A percentile compares a stretch with the other conserved stretches of the same genome.
Conservation (phyloP, 768 basidiomycete species). For the Boletus sp. region DNA sequence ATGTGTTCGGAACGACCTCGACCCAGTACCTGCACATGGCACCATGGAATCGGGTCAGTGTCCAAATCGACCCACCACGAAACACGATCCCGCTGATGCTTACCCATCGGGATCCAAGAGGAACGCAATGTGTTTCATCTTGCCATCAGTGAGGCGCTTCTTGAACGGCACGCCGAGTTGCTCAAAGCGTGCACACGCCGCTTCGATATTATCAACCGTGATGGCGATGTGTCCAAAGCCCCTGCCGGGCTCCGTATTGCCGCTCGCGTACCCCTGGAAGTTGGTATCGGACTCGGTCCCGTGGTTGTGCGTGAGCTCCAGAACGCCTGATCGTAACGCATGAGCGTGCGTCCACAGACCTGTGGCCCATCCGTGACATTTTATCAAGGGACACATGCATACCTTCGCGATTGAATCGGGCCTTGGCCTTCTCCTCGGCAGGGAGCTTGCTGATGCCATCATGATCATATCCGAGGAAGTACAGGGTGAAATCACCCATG, state of each 20-base stretch:
- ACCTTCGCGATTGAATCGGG: constrained; percentile 68
- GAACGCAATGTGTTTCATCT: constrained; percentile 83
- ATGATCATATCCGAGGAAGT: constrained; percentile 82
- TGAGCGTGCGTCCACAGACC: not conserved
- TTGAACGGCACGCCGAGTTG: constrained; percentile 78
- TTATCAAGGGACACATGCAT: not conserved
- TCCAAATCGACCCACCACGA: not conserved
- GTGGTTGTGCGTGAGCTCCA: constrained; percentile 88
- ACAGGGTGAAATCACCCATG: constrained; percentile 67
- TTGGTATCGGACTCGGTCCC: constrained; percentile 78
- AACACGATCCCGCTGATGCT: constrained; percentile 4
- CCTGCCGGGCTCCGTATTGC: constrained; percentile 79
- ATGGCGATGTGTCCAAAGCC: constrained; percentile 90
- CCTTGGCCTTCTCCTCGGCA: constrained; percentile 49
- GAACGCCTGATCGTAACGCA: constrained; percentile 48
- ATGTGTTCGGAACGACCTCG: constrained; percentile 46
- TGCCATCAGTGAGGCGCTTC: constrained; percentile 83
- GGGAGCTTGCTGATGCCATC: constrained; percentile 46
- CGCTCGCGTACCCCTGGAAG: constrained; percentile 82
- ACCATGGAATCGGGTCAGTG: not conserved
- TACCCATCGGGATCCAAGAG: constrained; percentile 84
- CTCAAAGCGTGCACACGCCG: constrained; percentile 83
- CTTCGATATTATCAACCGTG: constrained; percentile 77
- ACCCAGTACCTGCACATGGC: constrained; percentile 53
- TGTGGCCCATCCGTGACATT: not conserved